Evolutionary conservation across 2,329 filamentous ascomycete species (phyloP), one percentile per base, ranked within the genome.

Genomic region (Cladorrhinum sp.): DNA sequence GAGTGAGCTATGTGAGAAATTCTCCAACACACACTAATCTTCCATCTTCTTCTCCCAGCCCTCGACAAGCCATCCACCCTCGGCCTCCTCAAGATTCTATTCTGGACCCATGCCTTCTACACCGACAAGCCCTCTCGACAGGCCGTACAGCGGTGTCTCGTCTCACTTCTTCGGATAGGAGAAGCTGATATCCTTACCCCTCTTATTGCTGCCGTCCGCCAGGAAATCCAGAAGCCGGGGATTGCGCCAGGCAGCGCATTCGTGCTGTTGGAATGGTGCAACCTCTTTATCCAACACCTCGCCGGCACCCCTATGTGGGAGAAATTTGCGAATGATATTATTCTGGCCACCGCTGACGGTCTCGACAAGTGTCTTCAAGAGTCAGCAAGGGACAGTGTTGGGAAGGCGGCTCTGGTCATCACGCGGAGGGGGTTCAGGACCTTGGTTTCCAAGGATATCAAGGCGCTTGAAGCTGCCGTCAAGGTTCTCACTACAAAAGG

Each of bases 201-300:
- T 1, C 84, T 97, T 61, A 82, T 92, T 50, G 80, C 82, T 49
- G 83, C 83, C 55, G 74, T 97, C 62, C 85, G 87, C 63, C 77
- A 81, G 30, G 94, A 99, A 75, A 85, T 88, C 14, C 81, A 84
- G 64, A 97, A 96, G 73, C 78, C 83, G 18, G 87, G 86, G 64
- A 87, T 98, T 69, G 91, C 94, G 30, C 79, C 89, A 16, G 85
- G 83, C 49, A 96, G 87, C 74, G 90, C 92, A 4, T 96, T 97
- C 72, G 91, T 96, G 54, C 80, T 99, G 67, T 82, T 95, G 14
- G 91, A 96, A 74, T 99, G 94, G 94, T 92, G 87, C 74, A 90
- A 89, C 61, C 74, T 94, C 61, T 77, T 97, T 55, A 83, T 96
- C 67, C 87, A 93, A 69, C 82, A 88, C 61, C 80, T 92, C 24